A percentile compares a stretch with the other conserved stretches of the same genome.
Evolutionary conservation across 768 basidiomycete species (phyloP).

Genomic region (Suillus alpinus): DNA sequence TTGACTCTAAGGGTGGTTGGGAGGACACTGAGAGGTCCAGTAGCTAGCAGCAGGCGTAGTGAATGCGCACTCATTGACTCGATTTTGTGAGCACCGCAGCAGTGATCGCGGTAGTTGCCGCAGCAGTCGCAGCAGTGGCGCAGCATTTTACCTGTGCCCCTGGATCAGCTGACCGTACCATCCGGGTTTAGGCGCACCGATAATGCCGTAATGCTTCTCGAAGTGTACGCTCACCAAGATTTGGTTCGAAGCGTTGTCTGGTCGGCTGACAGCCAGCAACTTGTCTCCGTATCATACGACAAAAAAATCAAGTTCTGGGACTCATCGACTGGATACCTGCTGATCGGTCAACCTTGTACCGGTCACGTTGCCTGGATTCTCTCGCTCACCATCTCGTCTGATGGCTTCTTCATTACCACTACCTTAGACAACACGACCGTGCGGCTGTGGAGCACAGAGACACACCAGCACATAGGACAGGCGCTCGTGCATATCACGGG

Average conservation of each 20-base stretch:
- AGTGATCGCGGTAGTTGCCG: too few species aligned
- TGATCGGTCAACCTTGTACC: not conserved
- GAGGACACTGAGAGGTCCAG: too few species aligned
- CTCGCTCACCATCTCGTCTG: not conserved
- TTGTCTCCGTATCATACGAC: not conserved
- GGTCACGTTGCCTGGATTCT: not conserved
- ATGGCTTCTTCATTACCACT: slow-evolving; percentile 1
- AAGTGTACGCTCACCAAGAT: slow-evolving; percentile 1
- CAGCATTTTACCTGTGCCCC: too few species aligned
- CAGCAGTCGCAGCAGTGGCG: too few species aligned
- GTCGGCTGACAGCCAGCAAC: not conserved
- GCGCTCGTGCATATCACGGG: not conserved
- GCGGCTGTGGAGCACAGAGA: not conserved
- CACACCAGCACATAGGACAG: not conserved
- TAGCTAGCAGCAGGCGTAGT: too few species aligned
- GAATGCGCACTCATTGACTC: too few species aligned
- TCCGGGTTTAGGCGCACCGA: slow-evolving; percentile 7
- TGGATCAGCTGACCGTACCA: slow-evolving; percentile 22
- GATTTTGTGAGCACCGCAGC: too few species aligned
- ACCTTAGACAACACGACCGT: not conserved
- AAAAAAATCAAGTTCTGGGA: not conserved
- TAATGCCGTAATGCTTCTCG: slow-evolving; percentile 5
- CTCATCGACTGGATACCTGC: not conserved
- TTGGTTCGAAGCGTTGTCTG: not conserved
- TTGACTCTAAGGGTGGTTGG: too few species aligned